Conservation (phyloP, 495 filamentous ascomycete genomes). For the Penicillium taxi region DNA sequence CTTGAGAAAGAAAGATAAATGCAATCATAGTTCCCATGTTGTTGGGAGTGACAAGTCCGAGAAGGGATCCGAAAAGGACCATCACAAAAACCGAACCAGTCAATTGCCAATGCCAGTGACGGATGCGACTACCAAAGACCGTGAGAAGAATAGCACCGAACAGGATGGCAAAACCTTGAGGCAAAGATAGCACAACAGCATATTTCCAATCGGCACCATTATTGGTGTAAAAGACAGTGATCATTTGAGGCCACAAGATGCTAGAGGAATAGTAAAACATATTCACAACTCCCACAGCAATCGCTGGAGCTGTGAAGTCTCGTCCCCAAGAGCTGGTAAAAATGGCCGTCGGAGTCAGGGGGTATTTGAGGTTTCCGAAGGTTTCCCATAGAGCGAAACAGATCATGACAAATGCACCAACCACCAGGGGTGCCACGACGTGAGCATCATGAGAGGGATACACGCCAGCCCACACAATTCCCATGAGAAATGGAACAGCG, state of each 20-base stretch:
- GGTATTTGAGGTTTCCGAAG: constrained; percentile 16
- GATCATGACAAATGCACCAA: constrained; percentile 14
- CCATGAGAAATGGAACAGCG: constrained; percentile 18
- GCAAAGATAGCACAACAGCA: constrained; percentile 16
- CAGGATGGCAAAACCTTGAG: constrained; percentile 17
- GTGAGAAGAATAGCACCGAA: constrained; percentile 19
- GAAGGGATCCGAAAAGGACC: constrained; percentile 19
- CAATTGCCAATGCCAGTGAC: constrained; percentile 22
- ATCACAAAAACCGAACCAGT: constrained; percentile 20
- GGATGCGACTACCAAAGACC: constrained; percentile 14
- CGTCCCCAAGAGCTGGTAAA: constrained; percentile 18
- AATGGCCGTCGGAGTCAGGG: constrained; percentile 14
- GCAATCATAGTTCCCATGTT: constrained; percentile 22
- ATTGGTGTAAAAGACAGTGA: constrained; percentile 15
- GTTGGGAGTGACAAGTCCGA: constrained; percentile 16
- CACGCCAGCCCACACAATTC: constrained; percentile 21
- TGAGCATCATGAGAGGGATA: constrained; percentile 19
- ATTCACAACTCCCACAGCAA: constrained; percentile 19
- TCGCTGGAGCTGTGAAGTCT: constrained; percentile 19
- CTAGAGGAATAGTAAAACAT: constrained; percentile 26
- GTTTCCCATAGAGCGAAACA: constrained; percentile 22
- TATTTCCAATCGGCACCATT: constrained; percentile 17
- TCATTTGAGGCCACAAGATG: constrained; percentile 24
- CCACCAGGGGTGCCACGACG: constrained; percentile 17
- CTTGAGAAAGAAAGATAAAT: constrained; percentile 21